phyloP scores from a whole-genome alignment of 148 eudicot species.

The Heliamphora exappendiculata region DNA sequence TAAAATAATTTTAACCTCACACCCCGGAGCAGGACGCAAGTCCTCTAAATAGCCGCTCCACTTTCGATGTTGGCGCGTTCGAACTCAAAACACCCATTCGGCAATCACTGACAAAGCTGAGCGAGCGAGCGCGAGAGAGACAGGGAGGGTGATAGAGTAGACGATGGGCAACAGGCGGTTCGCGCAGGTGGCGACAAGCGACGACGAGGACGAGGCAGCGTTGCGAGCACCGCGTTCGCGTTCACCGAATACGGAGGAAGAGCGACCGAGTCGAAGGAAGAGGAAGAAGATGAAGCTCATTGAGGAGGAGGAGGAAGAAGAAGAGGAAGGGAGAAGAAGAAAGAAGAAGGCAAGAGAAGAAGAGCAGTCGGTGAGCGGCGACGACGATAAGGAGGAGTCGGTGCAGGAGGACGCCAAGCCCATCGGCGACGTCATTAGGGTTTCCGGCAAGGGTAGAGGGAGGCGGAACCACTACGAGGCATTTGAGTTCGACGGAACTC shows the following conservation, averaged over 20 bases:
- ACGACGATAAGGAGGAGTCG: conserved; percentile 18
- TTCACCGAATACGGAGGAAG: background rate
- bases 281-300: conserved; percentile 7
- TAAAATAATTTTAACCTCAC: too few species aligned
- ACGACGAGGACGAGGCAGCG: conserved; percentile 54
- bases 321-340: background rate
- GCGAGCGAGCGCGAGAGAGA: background rate
- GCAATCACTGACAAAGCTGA: too few species aligned
- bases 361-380: background rate
- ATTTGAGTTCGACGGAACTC: conserved; percentile 46
- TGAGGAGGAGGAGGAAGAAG: background rate
- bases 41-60: too few species aligned
- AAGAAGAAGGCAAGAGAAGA: background rate
- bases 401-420: conserved; percentile 52
- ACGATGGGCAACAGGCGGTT: conserved; percentile 54
- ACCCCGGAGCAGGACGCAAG: too few species aligned
- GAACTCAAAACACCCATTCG: too few species aligned
- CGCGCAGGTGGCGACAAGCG: conserved; percentile 50
- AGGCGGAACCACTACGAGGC: conserved; percentile 32
- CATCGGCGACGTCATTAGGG: conserved; percentile 44
- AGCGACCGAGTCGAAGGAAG: background rate
- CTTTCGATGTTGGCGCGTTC: too few species aligned
- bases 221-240: conserved; percentile 26
- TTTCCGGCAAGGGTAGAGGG: conserved; percentile 49
- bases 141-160: background rate